phyloP scores from a whole-genome alignment of 257 asterid genomes.

The Cynanchum wilfordii region DNA sequence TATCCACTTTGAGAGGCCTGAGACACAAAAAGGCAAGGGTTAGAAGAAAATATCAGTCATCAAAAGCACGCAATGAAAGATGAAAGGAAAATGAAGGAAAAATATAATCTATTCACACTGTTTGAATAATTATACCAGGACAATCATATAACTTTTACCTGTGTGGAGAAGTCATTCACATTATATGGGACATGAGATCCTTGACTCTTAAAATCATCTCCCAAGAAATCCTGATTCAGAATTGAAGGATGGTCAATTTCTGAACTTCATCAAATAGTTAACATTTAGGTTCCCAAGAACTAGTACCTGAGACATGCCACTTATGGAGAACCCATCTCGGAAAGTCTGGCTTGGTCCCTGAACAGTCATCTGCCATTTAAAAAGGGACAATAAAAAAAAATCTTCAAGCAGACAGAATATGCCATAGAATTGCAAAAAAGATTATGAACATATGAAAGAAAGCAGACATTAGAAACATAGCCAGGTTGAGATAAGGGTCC shows the following conservation, averaged over 20 bases:
- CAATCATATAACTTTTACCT: constrained; percentile 36
- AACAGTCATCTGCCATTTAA: constrained; percentile 29
- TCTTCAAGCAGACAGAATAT: not conserved
- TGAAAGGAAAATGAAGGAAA: not conserved
- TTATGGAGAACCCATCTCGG: constrained; percentile 79
- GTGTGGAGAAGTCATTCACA: constrained; percentile 81
- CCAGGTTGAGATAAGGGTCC: constrained; percentile 94
- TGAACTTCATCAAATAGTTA: not conserved
- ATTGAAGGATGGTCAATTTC: constrained; percentile 11
- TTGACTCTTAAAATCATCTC: constrained; percentile 96
- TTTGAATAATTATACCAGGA: not conserved
- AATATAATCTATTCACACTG: not conserved
- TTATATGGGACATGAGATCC: constrained; percentile 93
- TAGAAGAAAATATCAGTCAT: constrained; percentile 5
- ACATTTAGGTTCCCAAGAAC: constrained; percentile 4
- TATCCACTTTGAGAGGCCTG: constrained; percentile 95
- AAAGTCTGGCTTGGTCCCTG: constrained; percentile 78
- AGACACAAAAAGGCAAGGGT: constrained; percentile 6
- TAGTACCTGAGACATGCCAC: constrained; percentile 92
- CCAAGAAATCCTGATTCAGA: constrained; percentile 72
- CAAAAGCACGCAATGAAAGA: not conserved
- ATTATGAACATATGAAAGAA: constrained; percentile 9
- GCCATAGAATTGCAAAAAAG: not conserved
- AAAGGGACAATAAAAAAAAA: not conserved
- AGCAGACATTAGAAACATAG: constrained; percentile 70